Evolutionary conservation across 2,329 filamentous ascomycete species (phyloP), one percentile per base, ranked within the genome.

Genomic region (Rhexocercosporidium sp.): DNA sequence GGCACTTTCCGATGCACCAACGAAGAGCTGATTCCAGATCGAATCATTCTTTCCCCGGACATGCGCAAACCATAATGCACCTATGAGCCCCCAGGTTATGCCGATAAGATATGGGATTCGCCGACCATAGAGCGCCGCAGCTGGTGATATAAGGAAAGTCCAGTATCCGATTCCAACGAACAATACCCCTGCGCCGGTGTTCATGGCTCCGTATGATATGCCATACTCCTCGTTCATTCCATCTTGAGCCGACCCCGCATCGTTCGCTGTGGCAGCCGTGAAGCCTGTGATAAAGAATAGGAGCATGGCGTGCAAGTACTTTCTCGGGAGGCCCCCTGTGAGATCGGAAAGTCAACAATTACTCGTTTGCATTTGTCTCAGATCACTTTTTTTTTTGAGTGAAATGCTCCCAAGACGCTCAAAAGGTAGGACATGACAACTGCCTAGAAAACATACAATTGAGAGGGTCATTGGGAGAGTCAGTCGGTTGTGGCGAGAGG

Each of bases 141-240:
- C 81, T 0, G 85, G 84, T 20, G 83, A 84, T 39, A 84, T 81
- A 16, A 87, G 78, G 57, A 87, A 75, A 1, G 83, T 84, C 78
- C 83, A 85, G 71, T 85, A 86, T 5, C 85, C 85, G 62, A 88
- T 87, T 2, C 81, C 83, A 39, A 85, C 73, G 71, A 87, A 87
- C 57, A 87, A 74, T 1, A 88, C 83, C 27, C 85, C 85, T 0
- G 85, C 85, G n/a, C 83, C 85, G 4, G 82, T 85, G 62, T 88
- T 87, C 76, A 85, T 85, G 6, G 82, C 79, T 39, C 78, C 78
- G 71, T 85, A 87, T 29, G 79, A 78, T 65, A 88, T 85, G 11
- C 81, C 83, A 20, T 85, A 79, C 54, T 87, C 78, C 0, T 79
- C 78, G 27, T 84, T 81, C 73, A 85, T 82, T 20, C 83, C 83